Conservation (phyloP, 225 moss, liverwort and hornwort genomes). For the Takakia lepidozioides region DNA sequence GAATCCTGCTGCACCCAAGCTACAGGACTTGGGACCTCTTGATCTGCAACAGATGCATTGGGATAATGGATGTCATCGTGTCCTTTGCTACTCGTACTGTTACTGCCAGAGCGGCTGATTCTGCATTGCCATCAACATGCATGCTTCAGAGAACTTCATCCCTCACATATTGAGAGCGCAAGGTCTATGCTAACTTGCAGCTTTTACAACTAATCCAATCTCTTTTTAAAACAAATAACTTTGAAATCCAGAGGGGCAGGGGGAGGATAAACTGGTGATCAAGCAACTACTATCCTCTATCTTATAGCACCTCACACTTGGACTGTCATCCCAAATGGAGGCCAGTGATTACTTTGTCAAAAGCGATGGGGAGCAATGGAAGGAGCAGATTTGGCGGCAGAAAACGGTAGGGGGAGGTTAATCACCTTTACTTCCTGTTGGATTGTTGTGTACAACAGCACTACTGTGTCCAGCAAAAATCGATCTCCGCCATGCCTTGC, state of each 20-base stretch:
- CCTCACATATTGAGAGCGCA: background rate
- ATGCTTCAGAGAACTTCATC: no score
- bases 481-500: constrained; percentile 33
- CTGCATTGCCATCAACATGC: background rate
- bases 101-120: background rate
- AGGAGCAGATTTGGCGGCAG: no score
- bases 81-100: background rate
- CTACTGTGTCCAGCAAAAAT: constrained; percentile 29
- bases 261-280: background rate
- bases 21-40: no score
- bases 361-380: constrained; percentile 12
- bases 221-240: background rate
- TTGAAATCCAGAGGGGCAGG: no score
- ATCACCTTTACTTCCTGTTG: constrained; percentile 39
- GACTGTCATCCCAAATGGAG: background rate
- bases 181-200: no score
- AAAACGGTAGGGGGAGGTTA: constrained; percentile 27
- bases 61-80: no score
- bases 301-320: no score
- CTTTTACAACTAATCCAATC: no score
- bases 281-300: no score
- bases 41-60: no score
- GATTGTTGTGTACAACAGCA: constrained; percentile 28
- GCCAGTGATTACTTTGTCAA: background rate
- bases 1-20: no score